Evolutionary conservation across 768 basidiomycete species (phyloP).

Genomic region (Lactarius trivialis): DNA sequence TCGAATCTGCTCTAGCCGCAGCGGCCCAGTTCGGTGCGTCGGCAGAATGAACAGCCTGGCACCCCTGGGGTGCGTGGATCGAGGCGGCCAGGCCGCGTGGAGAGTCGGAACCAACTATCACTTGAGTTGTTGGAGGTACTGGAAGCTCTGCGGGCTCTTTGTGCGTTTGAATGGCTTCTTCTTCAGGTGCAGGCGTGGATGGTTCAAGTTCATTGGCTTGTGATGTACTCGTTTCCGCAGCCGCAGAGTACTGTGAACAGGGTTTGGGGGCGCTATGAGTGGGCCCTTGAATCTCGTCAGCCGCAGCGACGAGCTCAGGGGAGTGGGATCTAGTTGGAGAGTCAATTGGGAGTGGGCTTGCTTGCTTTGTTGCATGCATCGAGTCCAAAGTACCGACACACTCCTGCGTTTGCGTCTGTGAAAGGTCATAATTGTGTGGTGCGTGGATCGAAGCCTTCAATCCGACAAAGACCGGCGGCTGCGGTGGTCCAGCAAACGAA

Average conservation of each 20-base stretch:
- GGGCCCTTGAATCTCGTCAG: neutral
- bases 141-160: neutral
- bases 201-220: neutral
- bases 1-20: neutral
- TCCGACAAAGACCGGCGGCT: neutral
- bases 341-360: constrained; percentile 1
- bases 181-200: neutral
- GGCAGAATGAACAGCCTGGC: neutral
- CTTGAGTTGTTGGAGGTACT: neutral
- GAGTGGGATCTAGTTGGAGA: neutral
- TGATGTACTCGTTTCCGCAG: neutral
- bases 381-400: neutral
- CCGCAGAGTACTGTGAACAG: neutral
- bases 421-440: neutral
- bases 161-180: neutral
- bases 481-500: neutral
- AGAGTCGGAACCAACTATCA: neutral
- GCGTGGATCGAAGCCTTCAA: constrained; percentile 7
- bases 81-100: constrained; percentile 4
- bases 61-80: neutral
- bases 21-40: constrained; percentile 18
- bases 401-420: neutral
- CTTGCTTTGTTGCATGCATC: neutral
- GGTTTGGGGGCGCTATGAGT: neutral
- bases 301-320: neutral